phyloP scores from a whole-genome alignment of 192 early-diverging fungal species.

The Coemansia sp. region DNA sequence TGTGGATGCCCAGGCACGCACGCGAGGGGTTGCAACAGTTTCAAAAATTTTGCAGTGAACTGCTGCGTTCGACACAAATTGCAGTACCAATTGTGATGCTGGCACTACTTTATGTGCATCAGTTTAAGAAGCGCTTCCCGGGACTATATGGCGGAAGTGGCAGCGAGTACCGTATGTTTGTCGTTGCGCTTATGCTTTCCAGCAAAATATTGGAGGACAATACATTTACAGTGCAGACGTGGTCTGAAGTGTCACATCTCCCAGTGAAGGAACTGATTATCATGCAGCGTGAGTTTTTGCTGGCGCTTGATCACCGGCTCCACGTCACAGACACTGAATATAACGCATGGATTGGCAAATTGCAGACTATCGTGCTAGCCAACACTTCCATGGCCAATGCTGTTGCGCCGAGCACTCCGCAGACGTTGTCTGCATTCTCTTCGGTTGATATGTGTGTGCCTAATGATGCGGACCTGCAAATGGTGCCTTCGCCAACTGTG shows the following conservation, averaged over 20 bases:
- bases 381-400: constrained; percentile 10
- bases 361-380: constrained; percentile 42
- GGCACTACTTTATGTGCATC: constrained; percentile 47
- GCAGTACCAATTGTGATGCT: constrained; percentile 53
- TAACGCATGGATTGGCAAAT: constrained; percentile 62
- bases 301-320: constrained; percentile 71
- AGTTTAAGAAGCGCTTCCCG: constrained; percentile 42
- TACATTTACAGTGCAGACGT: constrained; percentile 87
- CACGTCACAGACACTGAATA: constrained; percentile 71
- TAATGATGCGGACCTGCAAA: constrained; percentile 28
- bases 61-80: constrained; percentile 54
- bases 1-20: constrained; percentile 42
- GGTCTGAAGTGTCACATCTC: constrained; percentile 82
- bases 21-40: constrained; percentile 43
- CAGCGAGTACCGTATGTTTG: constrained; percentile 79
- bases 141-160: constrained; percentile 55
- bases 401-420: constrained; percentile 13
- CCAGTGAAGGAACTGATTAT: constrained; percentile 76
- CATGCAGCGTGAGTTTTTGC: constrained; percentile 85
- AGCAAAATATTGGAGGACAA: constrained; percentile 89
- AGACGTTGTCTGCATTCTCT: constrained; percentile 5
- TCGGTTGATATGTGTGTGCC: constrained; percentile 20
- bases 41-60: constrained; percentile 48
- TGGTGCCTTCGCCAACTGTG: constrained; percentile 42
- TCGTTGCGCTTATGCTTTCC: constrained; percentile 80